Evolutionary conservation across 805 yeast species (phyloP), one percentile per base, ranked within the genome.

Genomic region (Saccharomyces mikatae): DNA sequence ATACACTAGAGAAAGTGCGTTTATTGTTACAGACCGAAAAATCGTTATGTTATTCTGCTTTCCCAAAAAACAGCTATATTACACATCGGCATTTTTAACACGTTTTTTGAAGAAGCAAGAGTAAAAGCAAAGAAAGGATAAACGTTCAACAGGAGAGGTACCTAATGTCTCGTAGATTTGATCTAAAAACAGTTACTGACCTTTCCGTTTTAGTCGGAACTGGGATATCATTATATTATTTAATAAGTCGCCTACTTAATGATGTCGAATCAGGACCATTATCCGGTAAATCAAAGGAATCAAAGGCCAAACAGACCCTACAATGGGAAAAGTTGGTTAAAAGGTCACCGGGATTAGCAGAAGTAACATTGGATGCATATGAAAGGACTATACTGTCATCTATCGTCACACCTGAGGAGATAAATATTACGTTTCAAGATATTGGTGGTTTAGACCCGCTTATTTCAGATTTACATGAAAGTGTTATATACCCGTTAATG

Each of bases 391-490:
- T 94, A 1, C 72, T 94, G 54, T 82, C 86, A 13, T 82, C 87
- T 13, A 87, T 92, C 29, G 84, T 94, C 6, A 80, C 89, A 1
- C 96, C 98, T 0, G 84, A 82, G 2, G 97, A 90, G 55, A 87
- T 94, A 47, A 76, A 80, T 27, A 86, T 86, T 3, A 75, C 81
- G 11, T 94, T 94, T 68, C 76, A 60, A 32, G 96, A 91, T 66
- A 81, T 94, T 53, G 99, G 98, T 17, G 99, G 99, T 0, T 74
- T 94, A 41, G 94, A 88, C 52, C 75, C 75, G 11, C 86, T 90
- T 41, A 81, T 92, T 22, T 91, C 86, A 53, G 98, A 92, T 62
- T 74, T 94, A 49, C 79, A 87, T 61, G 99, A 94, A 69, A 80
- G 90, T 53, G 96, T 94, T 9, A 80, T 94, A 46, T 84, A 88